Evolutionary conservation across 345 rosid genomes (phyloP), one percentile per base, ranked within the genome.

Genomic region (Gossypium australe): DNA sequence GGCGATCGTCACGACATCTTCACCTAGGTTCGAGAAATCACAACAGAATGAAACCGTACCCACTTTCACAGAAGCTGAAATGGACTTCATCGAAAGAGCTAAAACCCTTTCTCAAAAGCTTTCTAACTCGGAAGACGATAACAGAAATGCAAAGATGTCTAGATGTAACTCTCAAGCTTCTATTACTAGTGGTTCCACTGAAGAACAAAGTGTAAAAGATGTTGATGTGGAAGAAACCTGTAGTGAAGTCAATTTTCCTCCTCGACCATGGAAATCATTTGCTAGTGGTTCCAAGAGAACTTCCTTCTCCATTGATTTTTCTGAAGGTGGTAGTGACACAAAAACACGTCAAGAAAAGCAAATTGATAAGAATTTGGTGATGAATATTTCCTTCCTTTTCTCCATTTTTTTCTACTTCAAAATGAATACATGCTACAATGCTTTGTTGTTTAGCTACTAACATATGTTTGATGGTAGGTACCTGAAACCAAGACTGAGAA

Each of bases 131-230:
- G 80, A 78, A 25, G 29, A 41, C 51, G 75, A 51, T 73, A 67
- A 53, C 6, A 78, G 64, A 63, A 69, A 60, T 48, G 71, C 68
- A 74, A 29, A 52, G 44, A 47, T 75, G 12, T 38, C 51, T 24
- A 78, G 84, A 76, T 76, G 78, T 75, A 74, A 65, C 76, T 82
- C 89, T 52, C 84, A 76, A 80, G 24, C 75, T 63, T 80, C 82
- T 16, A 24, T 43, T 34, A 58, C 82, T 41, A 76, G 72, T 58
- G 65, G 67, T 55, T 78, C 85, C 12, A 2, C 70, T 66, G 88
- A 82, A 55, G 77, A 71, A 14, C 78, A 64, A 72, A 76, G 77
- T 75, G 38, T 52, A 78, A 78, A 51, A 70, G 61, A 70, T 49
- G 16, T 20, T 13, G 80, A 78, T 34, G 58, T 72, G 56, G 84